Percentiles rank a stretch among this genome's conserved stretches.
Evolutionary conservation across 116 monocot species (phyloP).

Genomic region (Thalassia testudinum): DNA sequence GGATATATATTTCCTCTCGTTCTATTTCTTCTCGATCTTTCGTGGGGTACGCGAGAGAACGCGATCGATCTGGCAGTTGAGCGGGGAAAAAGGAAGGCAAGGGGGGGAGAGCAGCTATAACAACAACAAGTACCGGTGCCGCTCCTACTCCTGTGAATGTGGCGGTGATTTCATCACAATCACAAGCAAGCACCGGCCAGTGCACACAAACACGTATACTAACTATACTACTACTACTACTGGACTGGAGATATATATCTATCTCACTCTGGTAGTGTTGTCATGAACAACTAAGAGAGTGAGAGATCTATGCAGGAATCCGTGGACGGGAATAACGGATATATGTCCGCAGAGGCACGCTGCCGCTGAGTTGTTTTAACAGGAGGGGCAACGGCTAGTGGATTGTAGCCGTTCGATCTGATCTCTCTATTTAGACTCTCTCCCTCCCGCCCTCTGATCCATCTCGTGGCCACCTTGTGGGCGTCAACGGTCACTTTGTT

Average conservation of each 20-base stretch:
- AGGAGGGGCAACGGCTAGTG: constrained; percentile 32
- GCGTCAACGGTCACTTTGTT: constrained; percentile 1
- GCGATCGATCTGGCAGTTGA: too few relatives aligned
- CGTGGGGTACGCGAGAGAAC: not conserved
- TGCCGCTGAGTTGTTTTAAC: too few relatives aligned
- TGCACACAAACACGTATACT: constrained; percentile 9
- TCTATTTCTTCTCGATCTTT: not conserved
- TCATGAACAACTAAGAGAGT: not conserved
- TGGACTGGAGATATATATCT: too few relatives aligned
- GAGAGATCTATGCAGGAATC: not conserved
- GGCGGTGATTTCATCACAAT: not conserved
- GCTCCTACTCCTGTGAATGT: not conserved
- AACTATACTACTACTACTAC: too few relatives aligned
- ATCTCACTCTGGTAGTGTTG: constrained; percentile 1
- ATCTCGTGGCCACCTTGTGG: not conserved
- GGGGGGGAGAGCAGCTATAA: not conserved
- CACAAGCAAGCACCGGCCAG: not conserved
- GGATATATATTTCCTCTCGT: not conserved
- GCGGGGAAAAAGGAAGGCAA: too few relatives aligned
- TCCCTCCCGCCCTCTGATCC: not conserved
- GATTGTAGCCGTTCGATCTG: constrained; percentile 40
- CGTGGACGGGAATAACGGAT: constrained; percentile 11
- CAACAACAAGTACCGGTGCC: not conserved
- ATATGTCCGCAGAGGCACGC: constrained; percentile 8
- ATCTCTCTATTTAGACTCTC: not conserved